Evolutionary conservation across 202 grass and related monocot species (phyloP), one percentile per base, ranked within the genome.

Genomic region (Panicum virgatum): DNA sequence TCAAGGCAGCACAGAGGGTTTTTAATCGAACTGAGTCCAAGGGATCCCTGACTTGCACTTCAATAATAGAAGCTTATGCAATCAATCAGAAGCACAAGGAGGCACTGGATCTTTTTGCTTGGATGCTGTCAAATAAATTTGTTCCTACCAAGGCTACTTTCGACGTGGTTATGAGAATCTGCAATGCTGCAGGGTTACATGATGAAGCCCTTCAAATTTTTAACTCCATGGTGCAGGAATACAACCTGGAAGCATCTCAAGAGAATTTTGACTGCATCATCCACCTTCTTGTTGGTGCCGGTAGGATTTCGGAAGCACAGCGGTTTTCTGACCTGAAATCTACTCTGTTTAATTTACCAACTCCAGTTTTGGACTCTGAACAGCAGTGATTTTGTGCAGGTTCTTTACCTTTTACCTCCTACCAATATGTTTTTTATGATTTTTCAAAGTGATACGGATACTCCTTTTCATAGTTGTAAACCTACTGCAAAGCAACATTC

Each of bases 221-320:
- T 42, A 78, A 88, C 60, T 86, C 51, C 37, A 86, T 98, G 90
- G 90, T 90, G 60, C 69, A 86, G 45, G 82, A 90, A 58, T 94
- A 91, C 88, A 80, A 92, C 32, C 62, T 94, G 72, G 83, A 91
- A 84, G 67, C 86, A 79, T 94, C 90, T 78, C 84, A 88, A 89
- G 72, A 94, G 53, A 91, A 94, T 88, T 98, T 88, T 89, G 84
- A 95, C 29, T 91, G 84, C 59, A 81, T 98, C 73, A 91, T 98
- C 67, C 51, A 69, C 68, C 78, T 91, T 79, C 95, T 93, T 60
- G 65, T 64, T 62, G 66, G 27, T 51, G 90, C 69, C 45, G 82
- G 86, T 79, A 80, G 86, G 62, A 86, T 48, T 76, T 71, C 78
- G 48, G 94, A 97, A 92, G 92, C 88, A 29, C 86, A 91, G 43